Conservation (phyloP, 768 basidiomycete species). For the Boletales sp. region DNA sequence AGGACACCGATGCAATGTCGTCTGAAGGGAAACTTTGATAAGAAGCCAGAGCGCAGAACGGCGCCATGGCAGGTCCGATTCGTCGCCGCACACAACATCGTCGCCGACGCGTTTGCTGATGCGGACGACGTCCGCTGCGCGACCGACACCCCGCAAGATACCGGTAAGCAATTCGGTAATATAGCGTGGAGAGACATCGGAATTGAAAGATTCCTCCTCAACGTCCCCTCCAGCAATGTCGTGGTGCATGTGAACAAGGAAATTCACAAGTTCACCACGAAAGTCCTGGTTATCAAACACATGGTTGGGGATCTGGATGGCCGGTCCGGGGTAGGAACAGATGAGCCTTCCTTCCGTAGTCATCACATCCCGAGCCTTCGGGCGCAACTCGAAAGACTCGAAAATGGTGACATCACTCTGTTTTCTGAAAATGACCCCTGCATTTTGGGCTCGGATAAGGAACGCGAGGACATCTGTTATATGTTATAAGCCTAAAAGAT, state of each 20-base stretch:
- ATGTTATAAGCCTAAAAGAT: neutral
- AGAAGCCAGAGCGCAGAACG: slow-evolving; percentile 36
- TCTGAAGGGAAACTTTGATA: slow-evolving; percentile 33
- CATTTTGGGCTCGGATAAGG: slow-evolving; percentile 44
- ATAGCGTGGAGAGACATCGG: slow-evolving; percentile 34
- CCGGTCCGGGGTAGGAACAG: slow-evolving; percentile 44
- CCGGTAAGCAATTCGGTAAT: slow-evolving; percentile 45
- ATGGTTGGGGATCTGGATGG: slow-evolving; percentile 32
- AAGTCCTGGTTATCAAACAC: slow-evolving; percentile 30
- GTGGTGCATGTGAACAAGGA: slow-evolving; percentile 33
- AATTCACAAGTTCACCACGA: slow-evolving; percentile 33
- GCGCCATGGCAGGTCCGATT: slow-evolving; percentile 31
- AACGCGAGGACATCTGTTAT: slow-evolving; percentile 35
- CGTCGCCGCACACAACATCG: slow-evolving; percentile 25
- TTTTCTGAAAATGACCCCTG: slow-evolving; percentile 39
- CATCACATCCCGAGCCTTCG: slow-evolving; percentile 32
- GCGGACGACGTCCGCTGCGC: slow-evolving; percentile 12
- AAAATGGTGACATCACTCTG: slow-evolving; percentile 4
- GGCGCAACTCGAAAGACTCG: slow-evolving; percentile 40
- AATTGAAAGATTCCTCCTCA: slow-evolving; percentile 29
- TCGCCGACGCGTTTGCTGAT: slow-evolving; percentile 33
- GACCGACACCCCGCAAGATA: slow-evolving; percentile 38
- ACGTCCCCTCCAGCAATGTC: neutral
- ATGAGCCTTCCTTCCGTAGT: slow-evolving; percentile 38
- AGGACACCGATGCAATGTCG: slow-evolving; percentile 17